Evolutionary conservation across 1,284 basidiomycete species (phyloP), one percentile per base, ranked within the genome.

Genomic region (Melampsora medusae): DNA sequence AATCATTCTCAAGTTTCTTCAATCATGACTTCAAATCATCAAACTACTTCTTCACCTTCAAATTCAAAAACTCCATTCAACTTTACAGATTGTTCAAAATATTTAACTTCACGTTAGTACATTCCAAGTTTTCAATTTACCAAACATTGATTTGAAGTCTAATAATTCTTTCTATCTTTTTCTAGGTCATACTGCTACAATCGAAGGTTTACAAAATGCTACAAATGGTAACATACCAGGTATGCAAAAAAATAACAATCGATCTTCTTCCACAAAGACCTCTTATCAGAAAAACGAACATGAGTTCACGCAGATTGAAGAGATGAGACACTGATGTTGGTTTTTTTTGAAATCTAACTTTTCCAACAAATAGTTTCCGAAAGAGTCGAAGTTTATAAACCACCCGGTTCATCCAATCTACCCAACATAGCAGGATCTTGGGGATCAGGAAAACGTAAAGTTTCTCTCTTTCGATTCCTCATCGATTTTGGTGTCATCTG

Each of bases 391-490:
- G n/a, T 56, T 22, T 56, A 56, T 28, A 56, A 56, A 22, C 53
- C 53, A 56, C 53, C 53, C 4, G 53, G 53, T 56, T n/a, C 53
- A n/a, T 22, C 53, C 19, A 56, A 56, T 22, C 19, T 56, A 9
- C 42, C 42, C 10, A 42, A 42, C 42, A 42, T 42, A 12, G 53
- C 53, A n/a, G 53, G 53, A 56, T 22, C n/a, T 28, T 56, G 53
- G 53, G 53, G 53, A 56, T 56, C 53, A 22, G 53, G 53, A 56
- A 56, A 56, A 56, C 53, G 53, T 56, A 56, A 56, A 22, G 5
- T 14, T 14, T 10, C 9, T 42, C 2, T 42, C 14, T 42, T 9
- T 42, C 42, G 22, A 7, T 53, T 25, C 50, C 50, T 53, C 6
- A 19, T 53, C 2, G 14, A 50, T 1, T 2, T 16, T 50, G n/a